Percentiles rank a stretch among this genome's conserved stretches.
phyloP scores from a whole-genome alignment of 441 rosid genomes.

The Pelargonium cotyledonis region DNA sequence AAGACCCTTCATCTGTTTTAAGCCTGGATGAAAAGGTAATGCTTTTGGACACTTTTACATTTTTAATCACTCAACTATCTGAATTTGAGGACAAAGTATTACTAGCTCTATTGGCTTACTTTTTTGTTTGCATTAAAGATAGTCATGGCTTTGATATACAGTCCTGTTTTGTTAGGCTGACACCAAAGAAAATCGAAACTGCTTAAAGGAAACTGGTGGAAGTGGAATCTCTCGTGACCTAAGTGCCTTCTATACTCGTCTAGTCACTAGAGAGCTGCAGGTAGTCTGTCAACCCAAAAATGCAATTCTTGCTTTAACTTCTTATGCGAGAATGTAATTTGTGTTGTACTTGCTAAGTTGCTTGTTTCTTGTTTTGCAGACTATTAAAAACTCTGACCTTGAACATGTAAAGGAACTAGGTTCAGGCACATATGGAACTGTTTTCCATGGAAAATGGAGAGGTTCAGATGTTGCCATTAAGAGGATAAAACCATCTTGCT shows the following conservation, averaged over 20 bases:
- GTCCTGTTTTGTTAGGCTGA: constrained; percentile 18
- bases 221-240: constrained; percentile 16
- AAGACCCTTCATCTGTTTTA: constrained; percentile 18
- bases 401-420: constrained; percentile 33
- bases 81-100: neutral
- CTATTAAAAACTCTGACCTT: constrained; percentile 30
- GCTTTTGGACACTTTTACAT: neutral
- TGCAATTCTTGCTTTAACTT: neutral
- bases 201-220: constrained; percentile 19
- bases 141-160: neutral
- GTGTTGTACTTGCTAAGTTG: neutral
- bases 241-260: constrained; percentile 18
- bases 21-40: constrained; percentile 26
- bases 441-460: constrained; percentile 40
- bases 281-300: constrained; percentile 19
- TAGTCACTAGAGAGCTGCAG: constrained; percentile 30
- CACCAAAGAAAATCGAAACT: constrained; percentile 14
- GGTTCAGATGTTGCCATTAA: constrained; percentile 41
- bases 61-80: constrained; percentile 3
- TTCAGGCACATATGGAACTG: constrained; percentile 38
- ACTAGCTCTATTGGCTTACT: constrained; percentile 1
- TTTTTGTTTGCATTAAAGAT: neutral
- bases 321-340: neutral
- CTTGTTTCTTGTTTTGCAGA: constrained; percentile 21
- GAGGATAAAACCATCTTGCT: constrained; percentile 34